Conservation (phyloP, 2,329 filamentous ascomycete species). For the Purpureocillium lavendulum region DNA sequence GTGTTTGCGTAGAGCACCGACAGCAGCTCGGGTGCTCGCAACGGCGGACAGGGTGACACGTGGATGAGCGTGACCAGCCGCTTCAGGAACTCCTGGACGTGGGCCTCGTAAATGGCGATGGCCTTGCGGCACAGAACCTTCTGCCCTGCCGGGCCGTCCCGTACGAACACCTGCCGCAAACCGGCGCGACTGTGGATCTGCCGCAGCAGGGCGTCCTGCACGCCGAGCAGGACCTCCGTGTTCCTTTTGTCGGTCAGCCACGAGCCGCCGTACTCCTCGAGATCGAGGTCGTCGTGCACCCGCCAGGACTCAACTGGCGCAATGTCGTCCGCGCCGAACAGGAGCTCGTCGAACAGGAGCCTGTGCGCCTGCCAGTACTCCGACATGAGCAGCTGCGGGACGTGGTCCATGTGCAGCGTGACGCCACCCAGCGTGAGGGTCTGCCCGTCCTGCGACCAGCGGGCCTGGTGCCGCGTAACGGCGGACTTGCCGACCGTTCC, state of each 20-base stretch:
- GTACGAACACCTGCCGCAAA: neutral
- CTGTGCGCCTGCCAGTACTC: neutral
- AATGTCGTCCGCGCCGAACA: neutral
- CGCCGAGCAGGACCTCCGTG: neutral
- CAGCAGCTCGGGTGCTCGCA: neutral
- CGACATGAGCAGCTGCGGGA: neutral
- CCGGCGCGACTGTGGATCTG: neutral
- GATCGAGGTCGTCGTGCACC: neutral
- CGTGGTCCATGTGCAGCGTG: neutral
- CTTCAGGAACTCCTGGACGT: slow-evolving; percentile 1
- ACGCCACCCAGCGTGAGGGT: neutral
- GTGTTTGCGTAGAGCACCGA: neutral
- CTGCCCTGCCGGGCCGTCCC: neutral
- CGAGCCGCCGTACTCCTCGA: neutral
- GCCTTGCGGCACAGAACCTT: slow-evolving; percentile 1
- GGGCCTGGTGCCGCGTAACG: neutral
- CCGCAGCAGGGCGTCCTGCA: neutral
- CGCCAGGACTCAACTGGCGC: neutral
- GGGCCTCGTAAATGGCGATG: slow-evolving; percentile 1
- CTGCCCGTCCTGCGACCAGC: neutral
- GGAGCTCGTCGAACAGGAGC: neutral
- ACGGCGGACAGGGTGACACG: neutral
- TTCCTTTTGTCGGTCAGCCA: neutral
- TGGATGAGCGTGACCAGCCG: neutral
- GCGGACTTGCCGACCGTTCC: neutral